Base-by-base conservation (phyloP, 169 alveolate species). In the Eimeria nieschulzi region DNA sequence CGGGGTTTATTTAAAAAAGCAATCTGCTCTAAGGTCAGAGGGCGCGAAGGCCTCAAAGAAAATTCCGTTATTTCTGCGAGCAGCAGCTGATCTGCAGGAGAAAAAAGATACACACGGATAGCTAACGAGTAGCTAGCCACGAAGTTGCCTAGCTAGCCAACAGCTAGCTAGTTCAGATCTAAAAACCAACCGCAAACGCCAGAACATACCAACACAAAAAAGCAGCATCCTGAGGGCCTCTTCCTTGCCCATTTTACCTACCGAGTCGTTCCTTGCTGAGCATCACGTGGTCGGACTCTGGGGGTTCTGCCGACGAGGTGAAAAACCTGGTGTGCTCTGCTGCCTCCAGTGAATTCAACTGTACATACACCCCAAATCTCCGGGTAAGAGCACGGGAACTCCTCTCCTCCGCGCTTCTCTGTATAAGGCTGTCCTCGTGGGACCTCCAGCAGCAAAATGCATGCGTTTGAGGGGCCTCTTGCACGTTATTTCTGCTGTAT, bases 31-130 rank as follows among this genome's bases (percentile, higher is more conserved):
- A 78, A 70, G 0, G 86, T 56, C 51, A 78, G 71, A 8, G 86
- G 86, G 9, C 86, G 64, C 51, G 68, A 78, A 7, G 86, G 71
- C 51, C 86, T 25, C 71, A 78, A 39, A 17, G 88, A 26, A 23
- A 61, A 56, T 33, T 80, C 88, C 0, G 88, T 61, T 7, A 61
- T 61, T 55, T 56, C 88, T 23, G 88, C 88, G 61, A 83, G 39
- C 51, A 63, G 15, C 91, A 83, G 70, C 80, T 63, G 91, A 26
- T 56, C 73, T 56, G 88, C 26, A 61, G 76, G n/a, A 12, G 33
- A 13, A 10, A 61, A n/a, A 9, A 61, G n/a, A 9, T 3, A 26
- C 23, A 33, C 82, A 72, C 39, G 21, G 71, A 8, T 9, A 78
- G 68, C n/a, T 21, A 54, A 0, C 9, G 5, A 56, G 46, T 33